Evolutionary conservation across 2,329 filamentous ascomycete genomes (phyloP).

Genomic region (Botrytis byssoidea): DNA sequence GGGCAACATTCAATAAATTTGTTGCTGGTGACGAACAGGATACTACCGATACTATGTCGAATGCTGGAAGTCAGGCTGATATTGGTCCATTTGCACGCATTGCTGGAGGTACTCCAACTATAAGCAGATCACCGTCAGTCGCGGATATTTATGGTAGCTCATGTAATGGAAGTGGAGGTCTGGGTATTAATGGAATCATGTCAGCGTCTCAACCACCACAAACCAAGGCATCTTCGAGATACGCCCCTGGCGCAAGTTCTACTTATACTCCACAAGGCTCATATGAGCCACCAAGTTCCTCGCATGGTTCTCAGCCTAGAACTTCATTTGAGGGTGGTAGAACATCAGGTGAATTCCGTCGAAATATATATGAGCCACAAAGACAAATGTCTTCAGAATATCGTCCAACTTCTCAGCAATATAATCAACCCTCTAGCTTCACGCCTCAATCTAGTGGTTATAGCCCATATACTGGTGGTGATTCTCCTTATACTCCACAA

Average conservation of each 20-base stretch:
- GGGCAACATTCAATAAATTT: constrained; percentile 94
- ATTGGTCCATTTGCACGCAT: constrained; percentile 81
- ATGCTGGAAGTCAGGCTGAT: constrained; percentile 57
- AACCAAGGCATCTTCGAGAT: constrained; percentile 34
- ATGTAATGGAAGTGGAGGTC: constrained; percentile 37
- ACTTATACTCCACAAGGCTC: constrained; percentile 28
- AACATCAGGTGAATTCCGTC: constrained; percentile 45
- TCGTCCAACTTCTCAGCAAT: constrained; percentile 34
- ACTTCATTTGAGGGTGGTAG: constrained; percentile 47
- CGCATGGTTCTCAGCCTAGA: constrained; percentile 39
- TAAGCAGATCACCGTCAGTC: constrained; percentile 72
- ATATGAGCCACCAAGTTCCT: constrained; percentile 31
- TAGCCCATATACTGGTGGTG: constrained; percentile 26
- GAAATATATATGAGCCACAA: constrained; percentile 45
- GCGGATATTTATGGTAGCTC: constrained; percentile 62
- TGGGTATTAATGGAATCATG: constrained; percentile 35
- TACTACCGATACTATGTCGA: constrained; percentile 55
- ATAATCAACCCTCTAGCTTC: constrained; percentile 34
- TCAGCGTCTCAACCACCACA: constrained; percentile 21
- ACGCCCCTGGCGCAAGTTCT: constrained; percentile 38
- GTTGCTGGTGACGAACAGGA: constrained; percentile 87
- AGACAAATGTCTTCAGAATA: constrained; percentile 45
- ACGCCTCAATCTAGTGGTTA: constrained; percentile 29
- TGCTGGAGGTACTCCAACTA: constrained; percentile 69
- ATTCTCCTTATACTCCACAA: constrained; percentile 18